Base-by-base conservation (phyloP, 306 rosid genomes). In the Begonia loranthoides region DNA sequence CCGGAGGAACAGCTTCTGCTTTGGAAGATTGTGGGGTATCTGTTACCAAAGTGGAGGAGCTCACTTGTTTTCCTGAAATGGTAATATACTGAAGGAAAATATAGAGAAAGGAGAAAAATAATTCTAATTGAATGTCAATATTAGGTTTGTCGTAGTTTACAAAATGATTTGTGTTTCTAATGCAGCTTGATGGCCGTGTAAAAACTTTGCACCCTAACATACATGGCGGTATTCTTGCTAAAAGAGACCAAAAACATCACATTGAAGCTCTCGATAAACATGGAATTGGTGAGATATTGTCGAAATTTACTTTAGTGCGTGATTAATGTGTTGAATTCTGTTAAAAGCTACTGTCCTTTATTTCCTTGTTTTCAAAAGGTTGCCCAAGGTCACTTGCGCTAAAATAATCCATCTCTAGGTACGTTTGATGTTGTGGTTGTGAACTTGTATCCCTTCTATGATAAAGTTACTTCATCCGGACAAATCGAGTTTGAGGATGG, bases 191-290 rank as follows among this genome's bases (percentile, higher is more conserved):
- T 69, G 95, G 95, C 15, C 97, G 87, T 45, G 95, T 90, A 51
- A 90, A 90, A 80, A 82, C 97, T 58, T 73, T 90, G 69, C 95
- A 90, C 61, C 95, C 97, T 53, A 75, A 70, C 22, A 65, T 90
- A 59, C 94, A 86, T 72, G 95, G 99, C 17, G 95, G 94, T 12
- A 90, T 90, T 68, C 87, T 90, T 72, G 99, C 95, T 65, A 82
- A 82, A 78, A 86, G 95, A 73, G 92, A 90, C 69, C 73, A 73
- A 68, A 74, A 76, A 28, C 95, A 90, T 76, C 95, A 90, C 47
- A 76, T 78, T 68, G 92, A 90, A 63, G 94, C 90, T 46, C 87
- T 90, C 14, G 57, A 55, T 41, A 61, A 80, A 15, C 94, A 90
- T 62, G 94, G 87, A 63, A 90, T 90, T 66, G 95, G 97, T 85